These are phyloP conservation scores for Neospora caninum DNA, from an alignment of 169 alveolate species.

Conservation along the genomic window DNA sequence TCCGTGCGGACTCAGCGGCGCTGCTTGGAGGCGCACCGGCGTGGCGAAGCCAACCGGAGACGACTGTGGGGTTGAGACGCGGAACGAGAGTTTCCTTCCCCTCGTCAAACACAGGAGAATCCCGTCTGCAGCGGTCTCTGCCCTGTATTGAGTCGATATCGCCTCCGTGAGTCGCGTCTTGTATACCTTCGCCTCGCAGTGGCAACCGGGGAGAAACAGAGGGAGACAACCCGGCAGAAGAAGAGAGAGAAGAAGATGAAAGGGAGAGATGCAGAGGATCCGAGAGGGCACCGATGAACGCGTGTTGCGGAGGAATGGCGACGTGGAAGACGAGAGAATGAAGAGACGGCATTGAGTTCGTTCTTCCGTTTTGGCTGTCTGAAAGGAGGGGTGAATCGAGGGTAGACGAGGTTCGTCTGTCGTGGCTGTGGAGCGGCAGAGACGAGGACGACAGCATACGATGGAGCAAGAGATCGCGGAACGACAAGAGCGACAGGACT, in stretches of 20 bases:
- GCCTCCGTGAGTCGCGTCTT: no score
- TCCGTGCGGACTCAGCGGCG: not conserved
- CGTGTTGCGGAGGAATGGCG: not conserved
- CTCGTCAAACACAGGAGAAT: not conserved
- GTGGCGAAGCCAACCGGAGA: slow-evolving; percentile 1
- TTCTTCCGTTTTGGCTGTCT: not conserved
- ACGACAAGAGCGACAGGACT: slow-evolving; percentile 9
- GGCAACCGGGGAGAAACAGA: no score
- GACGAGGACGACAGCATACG: not conserved
- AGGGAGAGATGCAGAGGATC: not conserved
- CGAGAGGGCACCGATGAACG: not conserved
- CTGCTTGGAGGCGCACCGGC: not conserved
- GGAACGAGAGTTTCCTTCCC: not conserved
- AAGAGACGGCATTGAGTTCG: not conserved
- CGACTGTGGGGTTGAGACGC: not conserved
- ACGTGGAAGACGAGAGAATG: not conserved
- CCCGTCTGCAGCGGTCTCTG: no score
- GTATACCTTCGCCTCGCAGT: no score
- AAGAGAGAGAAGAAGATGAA: not conserved
- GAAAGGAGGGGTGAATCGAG: not conserved
- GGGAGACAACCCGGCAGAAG: no score
- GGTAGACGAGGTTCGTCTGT: not conserved
- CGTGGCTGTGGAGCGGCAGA: not conserved
- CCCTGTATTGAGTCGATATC: no score
- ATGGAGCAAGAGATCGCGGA: slow-evolving; percentile 46